Percentiles rank a stretch among this genome's conserved stretches.
Conservation (phyloP, 1,284 basidiomycete genomes). For the Trichosporon ovoides region DNA sequence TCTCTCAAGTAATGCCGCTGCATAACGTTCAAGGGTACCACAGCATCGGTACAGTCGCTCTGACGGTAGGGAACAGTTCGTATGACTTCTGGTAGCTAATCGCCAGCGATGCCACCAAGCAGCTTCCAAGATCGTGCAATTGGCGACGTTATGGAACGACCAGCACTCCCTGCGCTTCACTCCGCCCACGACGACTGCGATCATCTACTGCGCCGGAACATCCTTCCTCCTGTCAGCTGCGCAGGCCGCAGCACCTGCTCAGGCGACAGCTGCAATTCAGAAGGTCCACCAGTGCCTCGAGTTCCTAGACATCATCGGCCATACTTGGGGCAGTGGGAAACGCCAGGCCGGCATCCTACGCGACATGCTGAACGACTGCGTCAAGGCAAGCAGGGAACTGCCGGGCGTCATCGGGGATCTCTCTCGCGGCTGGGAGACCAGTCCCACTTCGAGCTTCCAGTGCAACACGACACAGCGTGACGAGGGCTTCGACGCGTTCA, state of each 20-base stretch:
- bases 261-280: conserved; percentile 6
- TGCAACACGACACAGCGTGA: neutral
- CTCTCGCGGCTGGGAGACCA: neutral
- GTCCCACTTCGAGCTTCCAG: neutral
- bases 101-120: conserved; percentile 57
- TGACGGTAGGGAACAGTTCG: conserved; percentile 6
- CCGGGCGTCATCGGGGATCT: conserved; percentile 5
- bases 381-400: conserved; percentile 6
- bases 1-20: conserved; percentile 29
- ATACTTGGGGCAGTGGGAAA: conserved; percentile 11
- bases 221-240: conserved; percentile 16
- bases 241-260: conserved; percentile 9
- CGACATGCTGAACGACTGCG: conserved; percentile 10
- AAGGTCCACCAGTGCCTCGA: conserved; percentile 12
- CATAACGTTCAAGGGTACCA: neutral
- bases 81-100: neutral
- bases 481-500: conserved; percentile 10
- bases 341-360: conserved; percentile 15
- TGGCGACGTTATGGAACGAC: conserved; percentile 56
- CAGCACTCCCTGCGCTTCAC: conserved; percentile 60
- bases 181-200: conserved; percentile 61
- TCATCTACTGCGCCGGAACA: conserved; percentile 62
- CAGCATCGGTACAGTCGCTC: conserved; percentile 9
- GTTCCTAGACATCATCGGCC: conserved; percentile 8
- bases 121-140: conserved; percentile 60